These are phyloP conservation scores for Colletotrichum echinochloae DNA, from an alignment of 2,329 filamentous ascomycete species.

Conservation along the genomic window DNA sequence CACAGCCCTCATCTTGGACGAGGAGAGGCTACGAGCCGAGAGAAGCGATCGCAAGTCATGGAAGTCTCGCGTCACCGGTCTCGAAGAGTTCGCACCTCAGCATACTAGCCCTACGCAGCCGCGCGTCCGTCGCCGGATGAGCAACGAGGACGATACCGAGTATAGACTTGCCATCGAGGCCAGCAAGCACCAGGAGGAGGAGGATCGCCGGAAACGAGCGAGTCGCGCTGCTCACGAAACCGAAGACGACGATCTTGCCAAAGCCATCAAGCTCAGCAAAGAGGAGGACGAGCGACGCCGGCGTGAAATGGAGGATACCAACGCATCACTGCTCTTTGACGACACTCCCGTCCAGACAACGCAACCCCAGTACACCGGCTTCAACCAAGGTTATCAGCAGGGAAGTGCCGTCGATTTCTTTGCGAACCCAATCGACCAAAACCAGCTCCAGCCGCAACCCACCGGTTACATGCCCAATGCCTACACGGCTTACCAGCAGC, in stretches of 20 bases:
- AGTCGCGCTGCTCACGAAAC: conserved; percentile 61
- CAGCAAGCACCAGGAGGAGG: conserved; percentile 94
- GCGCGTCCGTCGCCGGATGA: conserved; percentile 60
- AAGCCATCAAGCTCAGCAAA: conserved; percentile 94
- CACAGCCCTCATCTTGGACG: conserved; percentile 90
- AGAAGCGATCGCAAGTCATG: conserved; percentile 91
- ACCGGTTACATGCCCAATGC: conserved; percentile 76
- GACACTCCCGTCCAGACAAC: conserved; percentile 67
- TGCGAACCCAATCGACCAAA: conserved; percentile 89
- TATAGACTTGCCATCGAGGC: conserved; percentile 92
- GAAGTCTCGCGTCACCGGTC: conserved; percentile 95
- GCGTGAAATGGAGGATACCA: conserved; percentile 87
- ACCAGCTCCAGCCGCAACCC: conserved; percentile 80
- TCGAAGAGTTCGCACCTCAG: conserved; percentile 80
- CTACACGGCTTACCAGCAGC: conserved; percentile 62
- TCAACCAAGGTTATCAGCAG: conserved; percentile 98
- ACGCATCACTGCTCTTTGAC: conserved; percentile 89
- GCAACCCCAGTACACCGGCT: conserved; percentile 85
- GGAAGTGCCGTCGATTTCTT: conserved; percentile 97
- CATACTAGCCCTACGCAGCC: conserved; percentile 52
- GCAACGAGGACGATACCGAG: conserved; percentile 85
- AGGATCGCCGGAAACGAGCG: conserved; percentile 82
- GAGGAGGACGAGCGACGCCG: conserved; percentile 93
- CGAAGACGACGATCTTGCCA: conserved; percentile 90
- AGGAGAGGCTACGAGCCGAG: conserved; percentile 91